Base-by-base conservation (phyloP, 768 basidiomycete genomes). In the Agrocybe pediades region DNA sequence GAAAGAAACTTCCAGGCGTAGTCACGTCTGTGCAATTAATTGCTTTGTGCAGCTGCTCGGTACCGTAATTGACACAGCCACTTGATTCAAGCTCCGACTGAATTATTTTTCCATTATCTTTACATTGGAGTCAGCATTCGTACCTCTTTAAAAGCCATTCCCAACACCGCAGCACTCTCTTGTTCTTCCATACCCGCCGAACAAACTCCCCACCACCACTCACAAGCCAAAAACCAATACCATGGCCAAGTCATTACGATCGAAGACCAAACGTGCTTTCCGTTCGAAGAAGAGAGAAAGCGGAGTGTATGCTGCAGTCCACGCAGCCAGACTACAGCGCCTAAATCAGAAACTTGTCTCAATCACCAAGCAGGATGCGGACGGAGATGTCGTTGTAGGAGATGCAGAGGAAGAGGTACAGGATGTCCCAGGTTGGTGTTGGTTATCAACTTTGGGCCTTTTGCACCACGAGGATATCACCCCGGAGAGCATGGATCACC, bases 191-290 rank as follows among this genome's bases (percentile, higher is more conserved):
- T 30, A 13, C 21, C 9, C 16, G n/a, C 43, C 6, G 16, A 41
- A 24, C 46, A 33, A 25, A 16, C 19, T 39, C n/a, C n/a, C 19
- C 21, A 9, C 21, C 45, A 44, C 44, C 47, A 45, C 19, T 27
- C 40, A 13, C 13, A 55, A n/a, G n/a, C n/a, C n/a, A n/a, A n/a
- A n/a, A n/a, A n/a, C n/a, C n/a, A 44, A 25, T 25, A 45, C 58
- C 24, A 92, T 94, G 91, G 91, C 88, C 40, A 94, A 94, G 77
- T 92, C 90, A 41, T 79, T 83, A 36, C 77, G 92, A 64, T 90
- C 90, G 6, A 94, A 94, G 72, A 78, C 81, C 44, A 94, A 93
- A 66, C 87, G 92, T 25, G 72, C 81, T 13, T 90, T 83, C 70
- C 87, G 91, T 60, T 76, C 85, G 13, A 86, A 88, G 62, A 93